A percentile compares a stretch with the other conserved stretches of the same genome.
Conservation (phyloP, 1,284 basidiomycete genomes). For the Pseudozyma hubeiensis region DNA sequence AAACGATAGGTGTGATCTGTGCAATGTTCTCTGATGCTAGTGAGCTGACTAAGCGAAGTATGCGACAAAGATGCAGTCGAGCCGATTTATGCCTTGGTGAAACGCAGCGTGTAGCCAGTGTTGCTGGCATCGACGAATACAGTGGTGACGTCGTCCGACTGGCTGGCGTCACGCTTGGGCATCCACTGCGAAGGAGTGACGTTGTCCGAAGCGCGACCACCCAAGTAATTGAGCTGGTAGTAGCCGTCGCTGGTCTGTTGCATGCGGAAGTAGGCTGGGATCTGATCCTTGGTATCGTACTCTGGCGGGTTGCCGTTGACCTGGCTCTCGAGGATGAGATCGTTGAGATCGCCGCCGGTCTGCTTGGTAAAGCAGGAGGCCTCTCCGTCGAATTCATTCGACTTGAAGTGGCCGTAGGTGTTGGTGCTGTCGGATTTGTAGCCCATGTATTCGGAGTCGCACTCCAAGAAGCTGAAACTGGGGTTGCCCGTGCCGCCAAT, state of each 20-base stretch:
- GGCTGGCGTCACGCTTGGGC: neutral
- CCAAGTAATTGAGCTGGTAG: slow-evolving; percentile 13
- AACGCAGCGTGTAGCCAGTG: slow-evolving; percentile 10
- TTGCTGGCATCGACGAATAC: slow-evolving; percentile 3
- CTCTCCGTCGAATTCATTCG: neutral
- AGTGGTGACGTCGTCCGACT: neutral
- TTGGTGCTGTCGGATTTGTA: slow-evolving; percentile 7
- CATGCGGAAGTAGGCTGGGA: slow-evolving; percentile 7
- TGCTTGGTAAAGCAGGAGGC: neutral
- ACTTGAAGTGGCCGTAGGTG: slow-evolving; percentile 14
- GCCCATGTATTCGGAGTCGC: slow-evolving; percentile 19
- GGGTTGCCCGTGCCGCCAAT: neutral
- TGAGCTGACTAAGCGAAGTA: no score
- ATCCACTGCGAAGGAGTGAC: slow-evolving; percentile 1
- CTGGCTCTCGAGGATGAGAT: slow-evolving; percentile 1
- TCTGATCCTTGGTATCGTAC: slow-evolving; percentile 1
- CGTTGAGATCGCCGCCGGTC: slow-evolving; percentile 4
- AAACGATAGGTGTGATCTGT: no score
- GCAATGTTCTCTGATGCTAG: no score
- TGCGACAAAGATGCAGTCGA: no score
- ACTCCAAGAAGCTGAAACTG: slow-evolving; percentile 17
- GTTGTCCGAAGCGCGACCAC: neutral
- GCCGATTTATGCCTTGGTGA: neutral
- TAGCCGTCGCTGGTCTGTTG: slow-evolving; percentile 5
- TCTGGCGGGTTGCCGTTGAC: neutral